Conservation (phyloP, 192 early-diverging fungal genomes). For the Coemansia sp. region DNA sequence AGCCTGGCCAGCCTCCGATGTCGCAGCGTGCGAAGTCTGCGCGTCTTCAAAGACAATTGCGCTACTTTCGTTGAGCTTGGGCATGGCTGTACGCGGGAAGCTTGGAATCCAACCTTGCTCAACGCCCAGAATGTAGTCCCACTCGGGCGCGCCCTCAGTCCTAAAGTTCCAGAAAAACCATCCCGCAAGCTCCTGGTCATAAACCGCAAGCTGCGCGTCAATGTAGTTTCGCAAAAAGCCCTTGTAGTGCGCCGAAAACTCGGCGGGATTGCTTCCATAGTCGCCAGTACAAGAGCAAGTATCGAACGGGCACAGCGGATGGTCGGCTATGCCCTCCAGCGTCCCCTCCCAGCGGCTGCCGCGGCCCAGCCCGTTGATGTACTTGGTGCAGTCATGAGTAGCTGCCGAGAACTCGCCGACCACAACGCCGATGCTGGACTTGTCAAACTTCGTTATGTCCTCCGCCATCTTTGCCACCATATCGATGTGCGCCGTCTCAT, state of each 20-base stretch:
- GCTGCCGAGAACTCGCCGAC: slow-evolving; percentile 76
- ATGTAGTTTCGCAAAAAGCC: slow-evolving; percentile 60
- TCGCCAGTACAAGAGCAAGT: slow-evolving; percentile 61
- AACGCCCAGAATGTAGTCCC: slow-evolving; percentile 70
- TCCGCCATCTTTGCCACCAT: slow-evolving; percentile 37
- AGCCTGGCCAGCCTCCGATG: not conserved
- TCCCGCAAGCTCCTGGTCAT: slow-evolving; percentile 58
- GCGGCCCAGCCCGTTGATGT: slow-evolving; percentile 67
- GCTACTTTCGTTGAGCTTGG: slow-evolving; percentile 11
- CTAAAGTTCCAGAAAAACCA: slow-evolving; percentile 81
- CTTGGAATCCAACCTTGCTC: slow-evolving; percentile 69
- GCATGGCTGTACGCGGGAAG: slow-evolving; percentile 38
- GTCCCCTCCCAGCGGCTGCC: slow-evolving; percentile 70
- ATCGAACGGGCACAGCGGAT: slow-evolving; percentile 43
- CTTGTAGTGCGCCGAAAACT: slow-evolving; percentile 60
- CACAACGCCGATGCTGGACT: slow-evolving; percentile 61
- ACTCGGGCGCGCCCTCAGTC: slow-evolving; percentile 70
- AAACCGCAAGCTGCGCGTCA: slow-evolving; percentile 64
- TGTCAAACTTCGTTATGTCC: slow-evolving; percentile 40
- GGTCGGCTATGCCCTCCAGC: slow-evolving; percentile 24
- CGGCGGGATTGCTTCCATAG: slow-evolving; percentile 49
- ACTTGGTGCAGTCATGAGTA: slow-evolving; percentile 74
- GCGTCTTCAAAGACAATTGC: not conserved
- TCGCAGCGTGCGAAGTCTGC: not conserved
- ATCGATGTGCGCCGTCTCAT: slow-evolving; percentile 42